Percentiles rank a stretch among this genome's conserved stretches.
These are phyloP conservation scores for Neoscytalidium dimidiatum DNA, from an alignment of 2,329 filamentous ascomycete genomes.

Conservation along the genomic window DNA sequence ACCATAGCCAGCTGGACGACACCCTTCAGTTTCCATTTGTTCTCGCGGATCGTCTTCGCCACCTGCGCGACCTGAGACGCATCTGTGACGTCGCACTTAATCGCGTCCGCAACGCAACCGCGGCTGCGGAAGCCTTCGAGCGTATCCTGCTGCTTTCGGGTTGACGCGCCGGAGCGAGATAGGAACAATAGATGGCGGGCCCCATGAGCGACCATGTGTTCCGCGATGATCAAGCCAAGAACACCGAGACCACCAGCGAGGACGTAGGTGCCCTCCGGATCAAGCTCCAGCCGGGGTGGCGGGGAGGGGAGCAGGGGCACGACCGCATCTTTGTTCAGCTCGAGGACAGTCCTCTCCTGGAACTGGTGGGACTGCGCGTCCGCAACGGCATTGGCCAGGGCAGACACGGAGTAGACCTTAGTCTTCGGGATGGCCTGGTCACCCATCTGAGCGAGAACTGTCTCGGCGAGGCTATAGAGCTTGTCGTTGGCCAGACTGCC, in stretches of 20 bases:
- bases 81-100: not conserved
- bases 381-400: too few species aligned
- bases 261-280: constrained; percentile 28
- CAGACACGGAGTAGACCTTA: too few species aligned
- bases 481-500: not conserved
- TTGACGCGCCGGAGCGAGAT: not conserved
- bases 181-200: constrained; percentile 29
- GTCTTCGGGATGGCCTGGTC: too few species aligned
- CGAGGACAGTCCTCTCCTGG: constrained; percentile 9
- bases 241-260: constrained; percentile 32
- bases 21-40: constrained; percentile 25
- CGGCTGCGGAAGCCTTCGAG: not conserved
- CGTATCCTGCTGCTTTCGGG: not conserved
- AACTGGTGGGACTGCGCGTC: not conserved
- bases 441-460: too few species aligned
- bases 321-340: not conserved
- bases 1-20: constrained; percentile 32
- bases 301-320: not conserved
- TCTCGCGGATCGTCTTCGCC: not conserved
- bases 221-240: constrained; percentile 28
- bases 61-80: not conserved
- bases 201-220: constrained; percentile 28
- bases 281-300: not conserved
- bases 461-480: too few species aligned
- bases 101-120: not conserved